Evolutionary conservation across 106 monocot species (phyloP), one percentile per base, ranked within the genome.

Genomic region (Dioscorea zingiberensis): DNA sequence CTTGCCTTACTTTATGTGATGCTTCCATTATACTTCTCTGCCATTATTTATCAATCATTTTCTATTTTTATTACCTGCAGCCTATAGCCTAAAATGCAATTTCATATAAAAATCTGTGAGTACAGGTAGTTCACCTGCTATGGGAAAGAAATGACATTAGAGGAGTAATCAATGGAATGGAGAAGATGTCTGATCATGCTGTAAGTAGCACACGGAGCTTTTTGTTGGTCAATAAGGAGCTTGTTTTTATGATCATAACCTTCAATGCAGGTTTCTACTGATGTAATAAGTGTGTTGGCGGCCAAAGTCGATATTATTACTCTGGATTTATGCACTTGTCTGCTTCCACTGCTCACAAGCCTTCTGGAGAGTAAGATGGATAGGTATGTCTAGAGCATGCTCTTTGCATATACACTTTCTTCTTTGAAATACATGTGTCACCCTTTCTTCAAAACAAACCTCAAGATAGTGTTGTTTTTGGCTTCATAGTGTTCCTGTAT

Each of bases 121-220:
- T 68, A 46, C 75, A 97, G 97, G 84, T 92, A 15, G 59, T 92
- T 61, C 86, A 70, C 83, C n/a, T 83, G 26, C 69, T 86, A 62
- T 97, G 97, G 97, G 65, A 76, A 62, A 81, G 91, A 64, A 84
- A 84, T 53, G 92, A 97, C 67, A 22, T 89, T 44, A 85, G 65
- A 65, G 97, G 91, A 65, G 76, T 89, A 30, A 81, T 92, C 25
- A 73, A 65, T 84, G 83, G 91, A 17, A 53, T 88, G 69, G 85
- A 83, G 45, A 91, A 81, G 81, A 92, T 97, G 81, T 97, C 88
- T 70, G 97, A 92, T 83, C 81, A 83, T 86, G 76, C 88, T 72
- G 97, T 97, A 81, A 32, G 90, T 74, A 59, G 70, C 64, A 69
- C 53, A 26, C 57, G 44, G 38, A 54, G 44, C 23, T 71, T 15